Base-by-base conservation (phyloP, 345 rosid genomes). In the Salix dunnii region DNA sequence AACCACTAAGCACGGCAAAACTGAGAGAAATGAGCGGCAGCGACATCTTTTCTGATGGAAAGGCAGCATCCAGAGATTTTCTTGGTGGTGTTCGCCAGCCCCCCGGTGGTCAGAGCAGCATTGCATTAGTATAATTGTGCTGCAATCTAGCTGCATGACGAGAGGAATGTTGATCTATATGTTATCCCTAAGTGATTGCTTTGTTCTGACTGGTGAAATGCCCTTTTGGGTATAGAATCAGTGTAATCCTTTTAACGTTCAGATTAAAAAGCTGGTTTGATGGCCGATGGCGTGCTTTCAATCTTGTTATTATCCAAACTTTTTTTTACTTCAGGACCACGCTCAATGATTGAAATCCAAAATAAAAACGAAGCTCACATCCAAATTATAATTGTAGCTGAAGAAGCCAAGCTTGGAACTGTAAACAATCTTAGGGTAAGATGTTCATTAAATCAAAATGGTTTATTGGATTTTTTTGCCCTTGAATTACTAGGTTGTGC, bases 21-120 rank as follows among this genome's bases (percentile, higher is more conserved):
- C 78, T 88, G 60, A 85, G 81, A 73, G 99, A 95, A 87, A 93
- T 93, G 75, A 91, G 94, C 2, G 94, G 97, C 49, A 93, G 80
- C 74, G 83, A 91, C 80, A 95, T 95, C 73, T 95, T 95, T 73
- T 90, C 96, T 0, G 99, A 95, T 76, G 99, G 91, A 71, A 95
- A 95, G 89, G 91, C 65, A 7, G 94, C 91, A 83, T 84, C 91
- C 43, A 86, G 97, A 75, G 99, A 95, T 87, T 93, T 87, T 86
- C 77, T 93, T 36, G 97, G 99, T 3, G 99, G 99, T 1, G 93
- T 95, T 20, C 99, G 99, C 82, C 93, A 93, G 84, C 99, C 99
- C 30, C 99, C 99, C 1, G 99, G 99, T 0, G 99, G 99, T 0
- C 96, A 95, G 83, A 90, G 97, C 84, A 95, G 91, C 91, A 93